A percentile compares a stretch with the other conserved stretches of the same genome.
Evolutionary conservation across 2,329 filamentous ascomycete species (phyloP).

Genomic region (Cordyceps tenuipes): DNA sequence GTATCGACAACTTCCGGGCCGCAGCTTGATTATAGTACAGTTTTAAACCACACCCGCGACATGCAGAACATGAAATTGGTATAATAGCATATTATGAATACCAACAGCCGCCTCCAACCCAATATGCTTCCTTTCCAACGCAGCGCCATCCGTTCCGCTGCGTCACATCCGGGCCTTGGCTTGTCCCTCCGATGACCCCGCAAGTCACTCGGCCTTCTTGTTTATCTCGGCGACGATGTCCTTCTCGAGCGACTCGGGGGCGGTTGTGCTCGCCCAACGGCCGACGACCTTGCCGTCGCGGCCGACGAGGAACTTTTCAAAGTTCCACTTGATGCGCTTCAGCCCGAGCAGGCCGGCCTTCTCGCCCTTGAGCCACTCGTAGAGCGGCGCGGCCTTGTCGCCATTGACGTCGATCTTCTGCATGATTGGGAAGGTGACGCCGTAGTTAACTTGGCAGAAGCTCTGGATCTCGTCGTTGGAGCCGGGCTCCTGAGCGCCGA

Average conservation of each 20-base stretch:
- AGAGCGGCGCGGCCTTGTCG: constrained; percentile 68
- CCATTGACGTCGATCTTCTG: constrained; percentile 95
- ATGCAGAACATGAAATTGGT: neutral
- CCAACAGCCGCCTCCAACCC: neutral
- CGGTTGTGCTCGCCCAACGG: constrained; percentile 80
- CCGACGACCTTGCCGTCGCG: constrained; percentile 77
- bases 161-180: neutral
- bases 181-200: neutral
- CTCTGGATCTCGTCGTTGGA: constrained; percentile 69
- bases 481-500: constrained; percentile 82
- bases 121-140: too few relatives aligned
- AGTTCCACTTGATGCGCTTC: constrained; percentile 97
- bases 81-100: neutral
- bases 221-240: constrained; percentile 67
- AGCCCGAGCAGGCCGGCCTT: constrained; percentile 80
- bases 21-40: too few relatives aligned
- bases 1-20: too few relatives aligned
- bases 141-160: too few relatives aligned
- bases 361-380: constrained; percentile 63
- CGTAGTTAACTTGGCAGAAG: constrained; percentile 88
- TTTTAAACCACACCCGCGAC: too few relatives aligned
- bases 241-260: constrained; percentile 72
- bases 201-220: constrained; percentile 29
- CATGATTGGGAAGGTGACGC: constrained; percentile 84
- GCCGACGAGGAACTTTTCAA: constrained; percentile 93